phyloP scores from a whole-genome alignment of 1,139 yeast genomes.

The Zygoascus hellenicus region DNA sequence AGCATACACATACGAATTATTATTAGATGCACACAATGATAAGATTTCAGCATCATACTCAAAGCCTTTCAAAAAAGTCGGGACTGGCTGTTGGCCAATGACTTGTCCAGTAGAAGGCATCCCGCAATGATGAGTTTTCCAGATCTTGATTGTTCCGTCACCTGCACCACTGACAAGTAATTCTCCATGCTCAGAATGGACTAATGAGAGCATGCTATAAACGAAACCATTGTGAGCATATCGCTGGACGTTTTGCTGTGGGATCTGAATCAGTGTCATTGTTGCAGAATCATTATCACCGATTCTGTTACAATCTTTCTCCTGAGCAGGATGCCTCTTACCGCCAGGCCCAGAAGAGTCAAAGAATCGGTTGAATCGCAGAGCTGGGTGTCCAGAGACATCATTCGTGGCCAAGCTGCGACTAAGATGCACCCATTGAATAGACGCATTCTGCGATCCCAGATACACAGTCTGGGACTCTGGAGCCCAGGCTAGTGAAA shows the following conservation, averaged over 20 bases:
- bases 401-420: conserved; percentile 29
- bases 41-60: conserved; percentile 67
- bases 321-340: conserved; percentile 34
- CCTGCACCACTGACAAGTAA: conserved; percentile 73
- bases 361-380: conserved; percentile 78
- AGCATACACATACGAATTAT: conserved; percentile 65
- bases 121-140: conserved; percentile 41
- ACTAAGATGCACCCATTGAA: conserved; percentile 53
- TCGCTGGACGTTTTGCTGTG: conserved; percentile 54
- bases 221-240: conserved; percentile 93
- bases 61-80: conserved; percentile 38
- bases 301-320: not conserved
- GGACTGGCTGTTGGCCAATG: conserved; percentile 5
- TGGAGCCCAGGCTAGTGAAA: conserved; percentile 71
- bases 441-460: conserved; percentile 90
- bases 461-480: conserved; percentile 57
- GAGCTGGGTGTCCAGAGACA: conserved; percentile 59
- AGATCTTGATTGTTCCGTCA: conserved; percentile 75
- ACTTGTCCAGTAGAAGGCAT: not conserved
- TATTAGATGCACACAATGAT: conserved; percentile 45
- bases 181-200: conserved; percentile 33
- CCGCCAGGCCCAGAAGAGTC: conserved; percentile 90
- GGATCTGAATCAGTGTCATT: conserved; percentile 49
- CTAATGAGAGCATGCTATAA: conserved; percentile 53
- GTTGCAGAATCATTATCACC: not conserved